phyloP scores from a whole-genome alignment of 106 monocot genomes.

The Acorus calamus region DNA sequence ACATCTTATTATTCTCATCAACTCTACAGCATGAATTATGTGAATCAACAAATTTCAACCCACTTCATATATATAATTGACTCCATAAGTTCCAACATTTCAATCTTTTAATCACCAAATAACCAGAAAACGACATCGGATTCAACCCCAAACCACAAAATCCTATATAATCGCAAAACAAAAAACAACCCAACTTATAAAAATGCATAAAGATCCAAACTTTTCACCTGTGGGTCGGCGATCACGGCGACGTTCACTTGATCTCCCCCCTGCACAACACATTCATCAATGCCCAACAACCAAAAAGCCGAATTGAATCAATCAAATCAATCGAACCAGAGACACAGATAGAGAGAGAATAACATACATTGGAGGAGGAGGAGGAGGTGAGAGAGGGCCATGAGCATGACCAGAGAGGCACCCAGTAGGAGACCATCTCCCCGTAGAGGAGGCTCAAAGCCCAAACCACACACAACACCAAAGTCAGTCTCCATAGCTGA shows the following conservation, averaged over 20 bases:
- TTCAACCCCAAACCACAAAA: too few species aligned
- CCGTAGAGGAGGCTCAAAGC: conserved; percentile 71
- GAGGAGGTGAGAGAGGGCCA: conserved; percentile 37
- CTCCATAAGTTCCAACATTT: too few species aligned
- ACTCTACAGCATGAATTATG: too few species aligned
- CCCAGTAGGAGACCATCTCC: conserved; percentile 82
- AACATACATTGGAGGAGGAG: conserved; percentile 5
- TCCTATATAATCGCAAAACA: not conserved
- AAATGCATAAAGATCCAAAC: not conserved
- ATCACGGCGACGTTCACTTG: conserved; percentile 62
- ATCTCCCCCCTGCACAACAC: conserved; percentile 22
- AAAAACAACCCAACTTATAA: not conserved
- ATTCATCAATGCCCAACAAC: not conserved
- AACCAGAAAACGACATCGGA: too few species aligned
- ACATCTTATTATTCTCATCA: too few species aligned
- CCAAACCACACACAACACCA: conserved; percentile 20
- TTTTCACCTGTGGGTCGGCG: conserved; percentile 77
- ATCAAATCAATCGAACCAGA: not conserved
- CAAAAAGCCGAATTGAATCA: not conserved
- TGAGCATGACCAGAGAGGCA: conserved; percentile 61
- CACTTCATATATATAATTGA: too few species aligned
- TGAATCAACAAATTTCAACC: too few species aligned
- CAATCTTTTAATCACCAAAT: too few species aligned
- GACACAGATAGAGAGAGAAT: not conserved
- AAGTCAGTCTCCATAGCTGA: too few species aligned